phyloP scores from a whole-genome alignment of 2,329 filamentous ascomycete species.

The Boeremia exigua region DNA sequence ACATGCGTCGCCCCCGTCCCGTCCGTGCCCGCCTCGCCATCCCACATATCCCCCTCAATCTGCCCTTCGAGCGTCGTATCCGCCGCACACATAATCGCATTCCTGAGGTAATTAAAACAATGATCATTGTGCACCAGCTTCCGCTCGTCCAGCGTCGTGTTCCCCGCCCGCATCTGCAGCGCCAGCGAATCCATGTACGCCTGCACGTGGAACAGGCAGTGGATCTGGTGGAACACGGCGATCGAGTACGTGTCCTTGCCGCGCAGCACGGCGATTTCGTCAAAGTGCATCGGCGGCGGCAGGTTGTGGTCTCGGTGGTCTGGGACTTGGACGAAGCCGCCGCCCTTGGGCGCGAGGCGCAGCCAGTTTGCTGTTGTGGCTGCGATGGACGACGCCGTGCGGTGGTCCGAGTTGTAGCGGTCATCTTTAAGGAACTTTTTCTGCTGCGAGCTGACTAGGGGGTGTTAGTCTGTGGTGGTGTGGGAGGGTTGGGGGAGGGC shows the following conservation, averaged over 20 bases:
- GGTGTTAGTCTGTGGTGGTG: background rate
- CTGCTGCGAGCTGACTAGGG: slow-evolving; percentile 17
- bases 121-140: slow-evolving; percentile 35
- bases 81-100: slow-evolving; percentile 33
- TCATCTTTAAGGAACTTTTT: slow-evolving; percentile 21
- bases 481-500: background rate
- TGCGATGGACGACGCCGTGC: slow-evolving; percentile 16
- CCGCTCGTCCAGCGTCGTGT: slow-evolving; percentile 22
- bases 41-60: slow-evolving; percentile 3
- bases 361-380: slow-evolving; percentile 20
- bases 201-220: slow-evolving; percentile 26
- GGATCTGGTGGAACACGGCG: slow-evolving; percentile 30
- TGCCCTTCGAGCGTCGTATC: slow-evolving; percentile 37
- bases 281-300: slow-evolving; percentile 25
- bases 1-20: slow-evolving; percentile 28
- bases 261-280: slow-evolving; percentile 1
- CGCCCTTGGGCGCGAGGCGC: slow-evolving; percentile 16
- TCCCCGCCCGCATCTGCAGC: slow-evolving; percentile 24
- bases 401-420: slow-evolving; percentile 27
- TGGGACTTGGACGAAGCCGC: slow-evolving; percentile 24
- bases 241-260: slow-evolving; percentile 19
- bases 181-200: slow-evolving; percentile 21
- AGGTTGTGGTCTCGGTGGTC: slow-evolving; percentile 13
- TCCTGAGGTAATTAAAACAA: slow-evolving; percentile 37
- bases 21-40: slow-evolving; percentile 21